phyloP scores from a whole-genome alignment of 805 yeast species.

The Zygoascus ofunaensis region DNA sequence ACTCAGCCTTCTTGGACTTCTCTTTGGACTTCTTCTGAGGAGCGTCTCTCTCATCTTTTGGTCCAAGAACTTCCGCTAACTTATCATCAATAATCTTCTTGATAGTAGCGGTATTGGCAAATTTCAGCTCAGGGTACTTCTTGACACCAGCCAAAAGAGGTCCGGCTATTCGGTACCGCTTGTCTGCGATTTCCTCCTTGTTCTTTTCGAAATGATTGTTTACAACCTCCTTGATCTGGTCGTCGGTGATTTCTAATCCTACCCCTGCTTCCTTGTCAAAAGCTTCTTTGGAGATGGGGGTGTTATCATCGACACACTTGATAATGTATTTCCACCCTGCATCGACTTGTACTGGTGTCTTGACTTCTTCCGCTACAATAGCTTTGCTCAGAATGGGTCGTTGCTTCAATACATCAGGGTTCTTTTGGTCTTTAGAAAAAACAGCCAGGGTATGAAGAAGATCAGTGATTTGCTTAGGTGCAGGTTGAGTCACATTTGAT shows the following conservation, averaged over 20 bases:
- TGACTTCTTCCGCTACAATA: conserved; percentile 55
- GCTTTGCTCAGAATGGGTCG: conserved; percentile 49
- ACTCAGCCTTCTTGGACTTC: conserved; percentile 17
- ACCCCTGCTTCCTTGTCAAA: conserved; percentile 62
- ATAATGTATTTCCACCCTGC: conserved; percentile 70
- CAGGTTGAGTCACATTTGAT: conserved; percentile 23
- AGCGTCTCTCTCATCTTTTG: conserved; percentile 91
- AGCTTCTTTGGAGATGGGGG: conserved; percentile 29
- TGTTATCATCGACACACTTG: conserved; percentile 29
- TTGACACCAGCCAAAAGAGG: conserved; percentile 68
- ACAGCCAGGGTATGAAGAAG: conserved; percentile 73
- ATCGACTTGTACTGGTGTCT: conserved; percentile 62
- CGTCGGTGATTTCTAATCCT: conserved; percentile 63
- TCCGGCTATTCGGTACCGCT: conserved; percentile 76
- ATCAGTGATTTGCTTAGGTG: conserved; percentile 36
- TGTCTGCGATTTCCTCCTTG: conserved; percentile 50
- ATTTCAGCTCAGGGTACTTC: conserved; percentile 64
- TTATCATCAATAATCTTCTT: conserved; percentile 81
- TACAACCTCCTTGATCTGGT: conserved; percentile 53
- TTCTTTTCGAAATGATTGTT: conserved; percentile 49
- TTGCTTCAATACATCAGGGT: conserved; percentile 33
- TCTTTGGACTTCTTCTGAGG: conserved; percentile 59
- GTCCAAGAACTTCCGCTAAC: conserved; percentile 69
- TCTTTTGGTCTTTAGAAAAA: conserved; percentile 45
- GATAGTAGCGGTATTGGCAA: conserved; percentile 85